Percentiles rank a stretch among this genome's conserved stretches.
phyloP scores from a whole-genome alignment of 257 asterid species.

The Salvia splendens region DNA sequence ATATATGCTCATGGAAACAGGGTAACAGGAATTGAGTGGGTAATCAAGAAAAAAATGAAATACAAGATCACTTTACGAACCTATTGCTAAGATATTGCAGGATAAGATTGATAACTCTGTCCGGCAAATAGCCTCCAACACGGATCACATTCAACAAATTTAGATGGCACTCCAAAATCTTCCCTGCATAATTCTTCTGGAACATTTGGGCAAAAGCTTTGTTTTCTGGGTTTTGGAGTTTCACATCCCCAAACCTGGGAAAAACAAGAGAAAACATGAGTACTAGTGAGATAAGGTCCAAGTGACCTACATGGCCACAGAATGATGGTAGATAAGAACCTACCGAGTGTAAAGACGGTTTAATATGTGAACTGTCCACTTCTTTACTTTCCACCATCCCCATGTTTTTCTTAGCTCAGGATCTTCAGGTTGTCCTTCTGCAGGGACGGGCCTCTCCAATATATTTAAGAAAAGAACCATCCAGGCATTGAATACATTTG shows the following conservation, averaged over 20 bases:
- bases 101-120: slow-evolving; percentile 91
- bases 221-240: slow-evolving; percentile 92
- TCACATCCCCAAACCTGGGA: slow-evolving; percentile 86
- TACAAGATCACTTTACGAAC: slow-evolving; percentile 42
- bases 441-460: slow-evolving; percentile 92
- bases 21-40: background rate
- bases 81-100: slow-evolving; percentile 93
- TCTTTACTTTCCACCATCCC: slow-evolving; percentile 99
- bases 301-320: background rate
- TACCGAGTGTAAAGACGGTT: slow-evolving; percentile 94
- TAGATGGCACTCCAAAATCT: slow-evolving; percentile 89
- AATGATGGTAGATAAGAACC: slow-evolving; percentile 29
- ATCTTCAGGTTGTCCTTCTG: slow-evolving; percentile 90
- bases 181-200: slow-evolving; percentile 94
- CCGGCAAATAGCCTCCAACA: slow-evolving; percentile 91
- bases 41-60: background rate
- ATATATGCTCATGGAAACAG: background rate
- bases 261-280: background rate
- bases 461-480: slow-evolving; percentile 86
- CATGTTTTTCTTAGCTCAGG: slow-evolving; percentile 88
- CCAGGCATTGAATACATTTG: slow-evolving; percentile 92
- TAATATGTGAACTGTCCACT: slow-evolving; percentile 93
- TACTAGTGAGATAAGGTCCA: slow-evolving; percentile 13
- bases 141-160: slow-evolving; percentile 83
- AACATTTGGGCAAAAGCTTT: slow-evolving; percentile 96